A percentile compares a stretch with the other conserved stretches of the same genome.
Conservation (phyloP, 305 asterid genomes). For the Caryopteris hybrid region DNA sequence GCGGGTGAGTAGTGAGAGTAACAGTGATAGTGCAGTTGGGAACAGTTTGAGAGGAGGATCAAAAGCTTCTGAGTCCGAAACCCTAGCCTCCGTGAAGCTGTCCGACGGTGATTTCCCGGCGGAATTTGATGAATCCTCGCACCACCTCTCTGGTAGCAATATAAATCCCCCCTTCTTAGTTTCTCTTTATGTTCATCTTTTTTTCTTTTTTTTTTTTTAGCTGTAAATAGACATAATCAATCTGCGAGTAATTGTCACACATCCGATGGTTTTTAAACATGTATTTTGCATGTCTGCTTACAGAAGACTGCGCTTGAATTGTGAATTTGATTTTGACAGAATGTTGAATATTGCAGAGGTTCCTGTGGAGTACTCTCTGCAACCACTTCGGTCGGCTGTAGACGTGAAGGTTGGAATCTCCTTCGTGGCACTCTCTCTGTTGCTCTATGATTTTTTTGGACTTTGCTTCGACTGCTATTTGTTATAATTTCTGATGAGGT, state of each 20-base stretch:
- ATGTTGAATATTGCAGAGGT: constrained; percentile 43
- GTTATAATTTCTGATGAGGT: neutral
- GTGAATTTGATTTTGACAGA: constrained; percentile 21
- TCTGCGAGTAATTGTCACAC: neutral
- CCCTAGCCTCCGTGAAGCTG: constrained; percentile 37
- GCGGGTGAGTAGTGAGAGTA: constrained; percentile 19
- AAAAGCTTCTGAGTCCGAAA: constrained; percentile 24
- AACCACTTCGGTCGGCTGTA: constrained; percentile 30
- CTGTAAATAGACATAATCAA: neutral
- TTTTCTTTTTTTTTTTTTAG: neutral
- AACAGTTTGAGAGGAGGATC: constrained; percentile 18
- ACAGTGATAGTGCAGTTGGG: constrained; percentile 26
- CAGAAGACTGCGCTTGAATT: neutral
- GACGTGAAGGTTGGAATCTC: constrained; percentile 45
- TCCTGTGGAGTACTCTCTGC: constrained; percentile 50
- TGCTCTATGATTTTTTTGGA: neutral
- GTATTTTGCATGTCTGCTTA: constrained; percentile 16
- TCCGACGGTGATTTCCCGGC: constrained; percentile 22
- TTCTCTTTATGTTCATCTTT: neutral
- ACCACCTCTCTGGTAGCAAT: constrained; percentile 43
- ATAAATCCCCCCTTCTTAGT: neutral
- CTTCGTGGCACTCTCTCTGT: neutral
- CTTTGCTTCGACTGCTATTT: neutral
- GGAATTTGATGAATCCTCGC: constrained; percentile 36
- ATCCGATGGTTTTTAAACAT: neutral